Evolutionary conservation across 768 basidiomycete species (phyloP).

Genomic region (Psilocybe cyanescens): DNA sequence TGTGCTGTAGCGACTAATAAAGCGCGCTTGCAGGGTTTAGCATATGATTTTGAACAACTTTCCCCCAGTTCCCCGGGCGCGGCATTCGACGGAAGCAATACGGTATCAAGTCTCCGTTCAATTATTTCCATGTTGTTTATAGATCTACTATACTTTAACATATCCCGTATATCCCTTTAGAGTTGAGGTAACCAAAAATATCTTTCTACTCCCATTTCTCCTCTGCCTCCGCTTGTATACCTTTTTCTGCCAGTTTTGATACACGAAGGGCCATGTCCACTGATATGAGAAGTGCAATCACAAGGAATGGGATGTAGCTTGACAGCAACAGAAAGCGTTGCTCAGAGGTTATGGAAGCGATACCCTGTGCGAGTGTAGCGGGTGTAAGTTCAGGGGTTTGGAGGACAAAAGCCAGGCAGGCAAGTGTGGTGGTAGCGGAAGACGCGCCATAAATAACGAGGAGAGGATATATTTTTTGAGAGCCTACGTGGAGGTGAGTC

Average conservation of each 20-base stretch:
- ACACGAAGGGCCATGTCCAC: slow-evolving; percentile 67
- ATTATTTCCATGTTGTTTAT: too few species aligned
- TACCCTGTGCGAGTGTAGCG: slow-evolving; percentile 22
- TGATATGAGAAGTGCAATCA: slow-evolving; percentile 72
- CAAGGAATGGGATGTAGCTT: slow-evolving; percentile 77
- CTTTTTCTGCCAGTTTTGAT: slow-evolving; percentile 31
- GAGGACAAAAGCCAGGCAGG: slow-evolving; percentile 69
- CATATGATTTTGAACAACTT: not conserved
- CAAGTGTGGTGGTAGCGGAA: slow-evolving; percentile 75
- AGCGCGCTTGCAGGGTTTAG: not conserved
- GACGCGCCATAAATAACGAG: slow-evolving; percentile 78
- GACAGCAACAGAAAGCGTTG: slow-evolving; percentile 63
- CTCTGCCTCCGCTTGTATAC: slow-evolving; percentile 27
- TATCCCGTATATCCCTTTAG: not conserved
- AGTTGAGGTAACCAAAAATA: not conserved
- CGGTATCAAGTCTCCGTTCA: not conserved
- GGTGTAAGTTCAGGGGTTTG: slow-evolving; percentile 45
- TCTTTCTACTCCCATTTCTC: slow-evolving; percentile 24
- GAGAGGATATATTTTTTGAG: slow-evolving; percentile 58
- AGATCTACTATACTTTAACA: not conserved
- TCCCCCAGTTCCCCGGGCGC: not conserved
- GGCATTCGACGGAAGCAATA: not conserved
- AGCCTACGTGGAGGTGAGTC: slow-evolving; percentile 36
- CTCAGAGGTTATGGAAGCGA: slow-evolving; percentile 45
- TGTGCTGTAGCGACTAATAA: not conserved